A percentile compares a stretch with the other conserved stretches of the same genome.
Conservation (phyloP, 2,329 filamentous ascomycete genomes). For the Talaromyces pinophilus region DNA sequence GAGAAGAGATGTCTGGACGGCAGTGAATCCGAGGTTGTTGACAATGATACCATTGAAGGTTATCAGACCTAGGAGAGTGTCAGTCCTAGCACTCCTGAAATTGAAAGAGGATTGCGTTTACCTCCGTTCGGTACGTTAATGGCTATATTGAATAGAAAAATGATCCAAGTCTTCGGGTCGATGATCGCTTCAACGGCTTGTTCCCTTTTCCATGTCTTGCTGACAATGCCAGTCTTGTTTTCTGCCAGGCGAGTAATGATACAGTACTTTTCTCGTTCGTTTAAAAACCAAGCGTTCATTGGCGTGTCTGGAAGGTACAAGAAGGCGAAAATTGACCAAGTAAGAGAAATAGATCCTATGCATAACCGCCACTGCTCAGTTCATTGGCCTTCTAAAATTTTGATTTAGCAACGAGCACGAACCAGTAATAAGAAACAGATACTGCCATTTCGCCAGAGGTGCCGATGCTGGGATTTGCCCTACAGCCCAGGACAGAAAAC, state of each 20-base stretch:
- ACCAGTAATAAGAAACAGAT: constrained; percentile 52
- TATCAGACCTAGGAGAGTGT: constrained; percentile 31
- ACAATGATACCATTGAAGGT: constrained; percentile 45
- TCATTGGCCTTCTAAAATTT: too few relatives aligned
- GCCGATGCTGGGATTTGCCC: constrained; percentile 52
- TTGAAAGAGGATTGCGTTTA: not conserved
- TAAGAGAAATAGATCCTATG: constrained; percentile 45
- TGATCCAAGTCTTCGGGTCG: constrained; percentile 42
- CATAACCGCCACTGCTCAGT: not conserved
- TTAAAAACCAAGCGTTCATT: constrained; percentile 58
- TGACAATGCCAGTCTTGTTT: constrained; percentile 44
- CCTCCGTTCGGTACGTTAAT: constrained; percentile 41
- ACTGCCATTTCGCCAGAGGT: constrained; percentile 55
- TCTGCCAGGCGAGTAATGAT: constrained; percentile 43
- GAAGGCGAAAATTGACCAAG: constrained; percentile 54
- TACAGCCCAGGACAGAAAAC: constrained; percentile 51
- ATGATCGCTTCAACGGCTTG: constrained; percentile 36
- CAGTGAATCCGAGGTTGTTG: constrained; percentile 40
- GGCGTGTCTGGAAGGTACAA: constrained; percentile 47
- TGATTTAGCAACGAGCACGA: too few relatives aligned
- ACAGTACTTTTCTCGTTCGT: constrained; percentile 53
- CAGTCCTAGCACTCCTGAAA: not conserved
- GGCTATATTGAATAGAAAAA: constrained; percentile 37
- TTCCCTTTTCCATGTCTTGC: constrained; percentile 33
- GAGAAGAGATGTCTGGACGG: constrained; percentile 39